phyloP scores from a whole-genome alignment of 2,329 filamentous ascomycete species.

The Triangularia setosa region DNA sequence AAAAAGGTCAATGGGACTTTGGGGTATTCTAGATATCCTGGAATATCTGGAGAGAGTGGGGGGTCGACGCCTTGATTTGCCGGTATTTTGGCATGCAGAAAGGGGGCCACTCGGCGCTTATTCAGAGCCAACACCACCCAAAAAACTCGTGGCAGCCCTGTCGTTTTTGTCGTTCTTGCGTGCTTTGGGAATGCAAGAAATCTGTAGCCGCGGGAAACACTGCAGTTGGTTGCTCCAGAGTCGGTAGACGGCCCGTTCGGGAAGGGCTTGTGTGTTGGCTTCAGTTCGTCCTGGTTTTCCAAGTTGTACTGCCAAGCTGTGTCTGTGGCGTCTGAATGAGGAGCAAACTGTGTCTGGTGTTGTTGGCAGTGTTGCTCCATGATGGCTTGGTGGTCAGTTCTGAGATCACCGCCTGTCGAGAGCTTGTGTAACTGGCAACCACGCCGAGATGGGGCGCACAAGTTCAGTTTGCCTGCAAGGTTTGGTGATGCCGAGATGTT shows the following conservation, averaged over 20 bases:
- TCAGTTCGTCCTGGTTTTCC: neutral
- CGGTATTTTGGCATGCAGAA: slow-evolving; percentile 4
- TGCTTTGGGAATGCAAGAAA: slow-evolving; percentile 7
- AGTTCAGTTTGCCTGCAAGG: neutral
- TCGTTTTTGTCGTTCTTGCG: neutral
- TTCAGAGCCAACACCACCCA: slow-evolving; percentile 7
- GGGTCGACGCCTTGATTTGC: neutral
- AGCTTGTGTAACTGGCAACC: neutral
- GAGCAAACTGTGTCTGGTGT: neutral
- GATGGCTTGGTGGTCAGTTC: neutral
- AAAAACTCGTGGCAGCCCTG: slow-evolving; percentile 11
- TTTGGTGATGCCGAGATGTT: neutral
- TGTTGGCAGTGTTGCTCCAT: neutral
- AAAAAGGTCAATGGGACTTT: neutral
- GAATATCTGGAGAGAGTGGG: neutral
- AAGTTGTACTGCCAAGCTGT: neutral
- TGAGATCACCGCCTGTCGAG: neutral
- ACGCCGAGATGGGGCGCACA: neutral
- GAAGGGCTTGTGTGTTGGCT: slow-evolving; percentile 4
- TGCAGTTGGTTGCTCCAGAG: slow-evolving; percentile 1
- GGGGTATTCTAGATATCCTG: neutral
- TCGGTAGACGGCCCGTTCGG: slow-evolving; percentile 7
- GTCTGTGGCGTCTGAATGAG: neutral
- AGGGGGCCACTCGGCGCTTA: slow-evolving; percentile 16
- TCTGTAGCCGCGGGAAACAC: neutral